Percentiles rank a stretch among this genome's conserved stretches.
These are phyloP conservation scores for Lecanosticta acicola DNA, from an alignment of 2,329 filamentous ascomycete genomes.

Conservation along the genomic window DNA sequence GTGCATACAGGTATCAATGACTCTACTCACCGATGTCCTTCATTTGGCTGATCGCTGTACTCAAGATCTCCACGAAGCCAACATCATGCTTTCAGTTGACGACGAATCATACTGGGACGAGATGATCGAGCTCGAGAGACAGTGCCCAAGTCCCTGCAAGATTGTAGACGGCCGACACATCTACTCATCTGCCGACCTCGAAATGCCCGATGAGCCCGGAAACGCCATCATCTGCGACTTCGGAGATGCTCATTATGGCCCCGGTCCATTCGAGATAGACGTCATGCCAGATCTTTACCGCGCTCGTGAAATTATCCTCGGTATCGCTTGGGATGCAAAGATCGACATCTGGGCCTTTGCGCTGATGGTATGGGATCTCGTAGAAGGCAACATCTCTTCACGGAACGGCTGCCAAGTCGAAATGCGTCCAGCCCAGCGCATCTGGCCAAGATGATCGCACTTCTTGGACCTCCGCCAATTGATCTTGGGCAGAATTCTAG, in stretches of 20 bases:
- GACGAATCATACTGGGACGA: conserved; percentile 29
- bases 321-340: conserved; percentile 32
- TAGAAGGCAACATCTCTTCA: conserved; percentile 23
- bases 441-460: conserved; percentile 27
- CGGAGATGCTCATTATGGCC: conserved; percentile 34
- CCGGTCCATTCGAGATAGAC: conserved; percentile 26
- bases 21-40: neutral
- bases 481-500: conserved; percentile 20
- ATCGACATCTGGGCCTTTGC: conserved; percentile 39
- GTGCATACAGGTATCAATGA: conserved; percentile 8
- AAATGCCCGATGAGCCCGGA: conserved; percentile 17
- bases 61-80: conserved; percentile 37
- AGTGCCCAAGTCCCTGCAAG: conserved; percentile 32
- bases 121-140: conserved; percentile 32
- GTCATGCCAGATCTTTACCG: conserved; percentile 35
- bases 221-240: conserved; percentile 34
- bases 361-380: conserved; percentile 30
- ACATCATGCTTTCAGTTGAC: conserved; percentile 34
- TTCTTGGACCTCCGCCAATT: conserved; percentile 24
- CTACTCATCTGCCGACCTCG: conserved; percentile 34
- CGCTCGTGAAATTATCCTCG: conserved; percentile 36
- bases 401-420: conserved; percentile 26
- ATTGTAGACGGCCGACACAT: conserved; percentile 23
- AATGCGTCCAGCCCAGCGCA: conserved; percentile 33
- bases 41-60: no score